Percentiles rank a stretch among this genome's conserved stretches.
These are phyloP conservation scores for Chaetomium cochliodes DNA, from an alignment of 495 filamentous ascomycete genomes.

Conservation along the genomic window DNA sequence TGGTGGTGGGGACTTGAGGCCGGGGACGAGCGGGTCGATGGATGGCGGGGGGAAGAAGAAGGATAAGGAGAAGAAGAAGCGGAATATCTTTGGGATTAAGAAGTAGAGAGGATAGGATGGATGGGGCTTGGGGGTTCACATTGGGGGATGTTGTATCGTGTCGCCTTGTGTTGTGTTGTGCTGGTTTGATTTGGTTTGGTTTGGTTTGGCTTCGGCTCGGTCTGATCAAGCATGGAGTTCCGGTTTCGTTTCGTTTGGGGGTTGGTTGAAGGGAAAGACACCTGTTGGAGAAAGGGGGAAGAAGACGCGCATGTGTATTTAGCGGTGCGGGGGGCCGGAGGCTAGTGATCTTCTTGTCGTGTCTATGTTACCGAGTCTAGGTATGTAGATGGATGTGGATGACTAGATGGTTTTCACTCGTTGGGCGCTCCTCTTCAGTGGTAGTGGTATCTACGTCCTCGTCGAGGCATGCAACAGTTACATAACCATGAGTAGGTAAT, in stretches of 20 bases:
- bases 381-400: background rate
- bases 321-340: background rate
- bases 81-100: constrained; percentile 73
- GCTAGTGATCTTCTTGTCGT: background rate
- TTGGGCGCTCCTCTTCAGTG: no score
- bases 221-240: constrained; percentile 22
- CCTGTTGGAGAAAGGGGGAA: background rate
- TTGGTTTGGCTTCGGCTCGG: background rate
- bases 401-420: no score
- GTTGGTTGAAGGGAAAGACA: background rate
- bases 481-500: background rate
- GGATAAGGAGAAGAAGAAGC: constrained; percentile 67
- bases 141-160: no score
- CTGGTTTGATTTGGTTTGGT: background rate
- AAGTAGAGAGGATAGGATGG: constrained; percentile 32
- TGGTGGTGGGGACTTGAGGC: constrained; percentile 28
- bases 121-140: background rate
- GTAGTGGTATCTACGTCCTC: no score
- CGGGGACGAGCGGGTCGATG: constrained; percentile 28
- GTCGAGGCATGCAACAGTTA: no score
- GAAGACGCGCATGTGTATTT: background rate
- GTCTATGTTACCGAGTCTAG: background rate
- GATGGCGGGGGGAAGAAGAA: constrained; percentile 45
- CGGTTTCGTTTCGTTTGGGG: background rate
- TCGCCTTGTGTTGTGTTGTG: background rate